Evolutionary conservation across 1,139 yeast species (phyloP).

Genomic region (Saccharomycopsis crataegensis): DNA sequence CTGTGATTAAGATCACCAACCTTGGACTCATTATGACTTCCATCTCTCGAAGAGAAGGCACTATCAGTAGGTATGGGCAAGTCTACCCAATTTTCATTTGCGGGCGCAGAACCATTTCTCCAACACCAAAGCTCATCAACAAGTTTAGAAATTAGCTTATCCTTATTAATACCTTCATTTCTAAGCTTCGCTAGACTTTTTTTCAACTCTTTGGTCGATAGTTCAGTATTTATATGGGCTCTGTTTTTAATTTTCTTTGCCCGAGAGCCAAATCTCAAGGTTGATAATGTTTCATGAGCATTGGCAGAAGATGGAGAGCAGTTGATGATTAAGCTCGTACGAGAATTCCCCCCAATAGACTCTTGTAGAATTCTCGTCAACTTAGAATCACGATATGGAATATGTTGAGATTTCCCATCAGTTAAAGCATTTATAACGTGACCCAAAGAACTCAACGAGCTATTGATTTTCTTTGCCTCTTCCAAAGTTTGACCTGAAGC

Average conservation of each 20-base stretch:
- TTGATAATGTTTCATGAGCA: slow-evolving; percentile 65
- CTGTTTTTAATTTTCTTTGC: slow-evolving; percentile 67
- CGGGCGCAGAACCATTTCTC: slow-evolving; percentile 40
- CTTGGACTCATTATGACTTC: too few relatives aligned
- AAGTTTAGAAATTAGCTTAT: slow-evolving; percentile 38
- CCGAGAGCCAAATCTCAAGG: slow-evolving; percentile 72
- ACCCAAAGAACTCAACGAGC: slow-evolving; percentile 71
- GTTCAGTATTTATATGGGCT: slow-evolving; percentile 63
- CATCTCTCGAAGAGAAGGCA: neutral
- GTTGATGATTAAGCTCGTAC: slow-evolving; percentile 71
- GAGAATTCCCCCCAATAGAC: slow-evolving; percentile 79
- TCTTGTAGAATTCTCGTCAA: slow-evolving; percentile 79
- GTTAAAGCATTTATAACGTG: slow-evolving; percentile 76
- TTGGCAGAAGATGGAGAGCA: slow-evolving; percentile 65
- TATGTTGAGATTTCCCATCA: slow-evolving; percentile 56
- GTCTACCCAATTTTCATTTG: slow-evolving; percentile 12
- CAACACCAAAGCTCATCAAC: slow-evolving; percentile 43
- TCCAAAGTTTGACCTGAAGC: slow-evolving; percentile 70
- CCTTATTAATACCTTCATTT: slow-evolving; percentile 38
- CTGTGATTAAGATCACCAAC: neutral
- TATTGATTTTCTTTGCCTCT: slow-evolving; percentile 80
- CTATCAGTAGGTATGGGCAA: neutral
- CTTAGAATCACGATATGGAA: slow-evolving; percentile 80
- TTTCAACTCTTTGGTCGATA: slow-evolving; percentile 51
- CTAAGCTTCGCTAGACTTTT: slow-evolving; percentile 43